Conservation (phyloP, 139 green algal species). For the Asterochloris sp. region DNA sequence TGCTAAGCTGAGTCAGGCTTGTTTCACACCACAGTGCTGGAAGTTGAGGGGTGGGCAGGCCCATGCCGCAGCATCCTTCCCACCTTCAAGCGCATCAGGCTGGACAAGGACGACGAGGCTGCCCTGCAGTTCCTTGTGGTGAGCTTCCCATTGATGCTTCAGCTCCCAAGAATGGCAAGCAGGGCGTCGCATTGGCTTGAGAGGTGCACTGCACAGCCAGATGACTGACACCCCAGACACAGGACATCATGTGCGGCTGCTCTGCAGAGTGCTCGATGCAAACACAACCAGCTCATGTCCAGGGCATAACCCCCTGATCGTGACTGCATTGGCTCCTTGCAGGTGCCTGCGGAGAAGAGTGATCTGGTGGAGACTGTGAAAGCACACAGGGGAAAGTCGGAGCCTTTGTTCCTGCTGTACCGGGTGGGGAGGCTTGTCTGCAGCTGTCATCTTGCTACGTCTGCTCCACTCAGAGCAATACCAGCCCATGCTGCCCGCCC, state of each 20-base stretch:
- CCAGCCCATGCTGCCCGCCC: not conserved
- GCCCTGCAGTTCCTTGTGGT: constrained; percentile 54
- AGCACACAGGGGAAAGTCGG: constrained; percentile 44
- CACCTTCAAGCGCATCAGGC: constrained; percentile 47
- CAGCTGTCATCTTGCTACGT: not conserved
- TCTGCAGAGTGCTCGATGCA: not conserved
- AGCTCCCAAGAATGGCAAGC: not conserved
- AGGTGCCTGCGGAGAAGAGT: constrained; percentile 43
- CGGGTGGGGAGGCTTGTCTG: constrained; percentile 29
- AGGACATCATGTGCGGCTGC: not conserved
- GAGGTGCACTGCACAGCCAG: not conserved
- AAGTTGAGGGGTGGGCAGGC: constrained; percentile 56
- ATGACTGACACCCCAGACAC: not conserved
- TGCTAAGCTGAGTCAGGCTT: too few relatives aligned
- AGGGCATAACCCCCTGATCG: not conserved
- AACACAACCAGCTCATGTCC: not conserved
- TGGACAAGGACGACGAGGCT: constrained; percentile 66
- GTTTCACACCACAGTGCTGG: constrained; percentile 36
- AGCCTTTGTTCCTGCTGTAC: constrained; percentile 65
- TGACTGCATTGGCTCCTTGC: not conserved
- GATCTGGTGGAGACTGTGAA: constrained; percentile 35
- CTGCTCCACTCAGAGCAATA: not conserved
- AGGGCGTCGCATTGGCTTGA: too few relatives aligned
- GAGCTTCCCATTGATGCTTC: not conserved
- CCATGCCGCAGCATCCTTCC: constrained; percentile 60